These are phyloP conservation scores for Cardamine occulta DNA, from an alignment of 345 rosid species.

Conservation along the genomic window DNA sequence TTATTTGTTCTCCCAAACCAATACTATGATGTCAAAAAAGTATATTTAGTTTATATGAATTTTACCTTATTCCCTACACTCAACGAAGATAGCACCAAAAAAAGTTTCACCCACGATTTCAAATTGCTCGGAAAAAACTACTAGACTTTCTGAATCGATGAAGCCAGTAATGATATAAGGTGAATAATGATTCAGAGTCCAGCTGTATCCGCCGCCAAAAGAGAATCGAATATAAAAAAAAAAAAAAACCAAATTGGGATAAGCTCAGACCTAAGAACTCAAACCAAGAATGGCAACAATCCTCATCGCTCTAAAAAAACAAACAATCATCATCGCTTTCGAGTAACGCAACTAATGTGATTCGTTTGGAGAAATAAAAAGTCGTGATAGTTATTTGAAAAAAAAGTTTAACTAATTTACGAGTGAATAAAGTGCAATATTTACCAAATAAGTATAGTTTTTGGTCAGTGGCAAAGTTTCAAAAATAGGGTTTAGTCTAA, in stretches of 20 bases:
- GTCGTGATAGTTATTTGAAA: background rate
- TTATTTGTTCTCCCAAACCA: no score
- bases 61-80: no score
- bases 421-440: background rate
- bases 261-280: conserved; percentile 20
- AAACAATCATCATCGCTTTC: background rate
- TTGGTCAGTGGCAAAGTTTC: background rate
- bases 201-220: conserved; percentile 43
- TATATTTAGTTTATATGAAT: no score
- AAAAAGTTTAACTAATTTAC: background rate
- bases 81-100: no score
- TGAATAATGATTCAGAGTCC: conserved; percentile 22
- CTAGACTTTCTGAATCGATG: background rate
- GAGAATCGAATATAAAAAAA: conserved; percentile 6
- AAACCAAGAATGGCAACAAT: background rate
- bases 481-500: background rate
- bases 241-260: background rate
- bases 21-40: no score
- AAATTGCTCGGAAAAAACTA: no score
- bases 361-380: background rate
- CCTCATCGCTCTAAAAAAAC: background rate
- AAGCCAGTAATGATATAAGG: conserved; percentile 23
- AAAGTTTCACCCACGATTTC: no score
- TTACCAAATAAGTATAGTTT: background rate
- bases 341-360: background rate